A percentile compares a stretch with the other conserved stretches of the same genome.
Evolutionary conservation across 2,329 filamentous ascomycete genomes (phyloP).

Genomic region (Fusarium sp.): DNA sequence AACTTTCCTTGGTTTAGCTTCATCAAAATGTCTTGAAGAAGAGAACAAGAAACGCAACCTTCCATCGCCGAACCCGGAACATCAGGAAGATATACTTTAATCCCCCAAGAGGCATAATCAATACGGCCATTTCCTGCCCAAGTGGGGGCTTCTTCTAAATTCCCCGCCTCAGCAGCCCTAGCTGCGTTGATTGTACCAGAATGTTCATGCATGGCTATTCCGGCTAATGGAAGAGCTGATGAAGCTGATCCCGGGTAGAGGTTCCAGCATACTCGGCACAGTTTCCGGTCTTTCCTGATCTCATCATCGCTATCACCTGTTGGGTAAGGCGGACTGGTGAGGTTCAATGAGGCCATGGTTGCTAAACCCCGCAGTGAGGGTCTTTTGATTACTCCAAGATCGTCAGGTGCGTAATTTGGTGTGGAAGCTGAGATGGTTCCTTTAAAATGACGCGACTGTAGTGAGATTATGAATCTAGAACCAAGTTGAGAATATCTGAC

Average conservation of each 20-base stretch:
- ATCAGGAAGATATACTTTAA: conserved; percentile 25
- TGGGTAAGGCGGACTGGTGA: conserved; percentile 20
- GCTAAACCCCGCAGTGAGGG: conserved; percentile 25
- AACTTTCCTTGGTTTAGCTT: conserved; percentile 19
- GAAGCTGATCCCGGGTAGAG: conserved; percentile 33
- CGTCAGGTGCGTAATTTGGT: too few relatives aligned
- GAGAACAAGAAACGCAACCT: conserved; percentile 30
- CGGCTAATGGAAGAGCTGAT: conserved; percentile 12
- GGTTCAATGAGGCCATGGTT: conserved; percentile 31
- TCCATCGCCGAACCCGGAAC: conserved; percentile 1
- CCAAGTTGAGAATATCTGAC: not conserved
- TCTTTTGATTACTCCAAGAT: too few relatives aligned
- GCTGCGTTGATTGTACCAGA: conserved; percentile 21
- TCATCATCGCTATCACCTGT: conserved; percentile 26
- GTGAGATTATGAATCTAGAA: not conserved
- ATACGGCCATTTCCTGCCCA: conserved; percentile 28
- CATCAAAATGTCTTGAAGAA: conserved; percentile 16
- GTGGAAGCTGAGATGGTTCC: too few relatives aligned
- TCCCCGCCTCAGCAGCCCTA: conserved; percentile 12
- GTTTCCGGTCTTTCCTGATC: conserved; percentile 24
- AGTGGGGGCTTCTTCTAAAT: conserved; percentile 6
- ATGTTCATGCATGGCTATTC: conserved; percentile 38
- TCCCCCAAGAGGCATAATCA: conserved; percentile 36
- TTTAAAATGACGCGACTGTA: rapidly evolving
- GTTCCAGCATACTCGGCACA: conserved; percentile 39